These are phyloP conservation scores for Hermanozyma aechmeae DNA, from an alignment of 805 yeast species.

Conservation along the genomic window DNA sequence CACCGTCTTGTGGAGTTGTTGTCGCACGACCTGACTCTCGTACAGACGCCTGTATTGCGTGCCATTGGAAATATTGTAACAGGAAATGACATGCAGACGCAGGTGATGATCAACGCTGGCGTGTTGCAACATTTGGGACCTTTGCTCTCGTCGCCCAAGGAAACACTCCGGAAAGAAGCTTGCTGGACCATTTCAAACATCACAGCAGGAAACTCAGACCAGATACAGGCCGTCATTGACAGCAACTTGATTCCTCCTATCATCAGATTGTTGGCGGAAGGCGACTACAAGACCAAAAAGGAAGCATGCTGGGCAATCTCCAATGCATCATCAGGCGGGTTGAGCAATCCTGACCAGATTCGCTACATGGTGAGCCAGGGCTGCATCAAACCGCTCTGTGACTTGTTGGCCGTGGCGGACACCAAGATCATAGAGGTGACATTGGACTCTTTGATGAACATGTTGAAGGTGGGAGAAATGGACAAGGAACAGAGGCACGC, in stretches of 20 bases:
- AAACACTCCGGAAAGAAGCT: constrained; percentile 90
- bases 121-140: constrained; percentile 80
- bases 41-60: constrained; percentile 95
- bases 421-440: constrained; percentile 90
- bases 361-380: constrained; percentile 91
- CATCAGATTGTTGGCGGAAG: constrained; percentile 66
- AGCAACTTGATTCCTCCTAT: constrained; percentile 89
- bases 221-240: constrained; percentile 94
- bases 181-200: constrained; percentile 98
- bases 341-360: constrained; percentile 85
- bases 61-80: constrained; percentile 98
- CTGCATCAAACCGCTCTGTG: constrained; percentile 95
- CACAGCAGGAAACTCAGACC: constrained; percentile 94
- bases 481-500: constrained; percentile 73
- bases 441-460: constrained; percentile 89
- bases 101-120: constrained; percentile 86
- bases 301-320: constrained; percentile 99
- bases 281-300: constrained; percentile 92
- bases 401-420: constrained; percentile 79
- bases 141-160: constrained; percentile 75
- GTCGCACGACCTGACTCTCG: constrained; percentile 72
- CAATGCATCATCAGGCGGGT: constrained; percentile 94
- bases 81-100: constrained; percentile 94
- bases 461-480: constrained; percentile 87
- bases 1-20: constrained; percentile 86